A percentile compares a stretch with the other conserved stretches of the same genome.
Evolutionary conservation across 768 basidiomycete species (phyloP).

Genomic region (Mycena latifolia): DNA sequence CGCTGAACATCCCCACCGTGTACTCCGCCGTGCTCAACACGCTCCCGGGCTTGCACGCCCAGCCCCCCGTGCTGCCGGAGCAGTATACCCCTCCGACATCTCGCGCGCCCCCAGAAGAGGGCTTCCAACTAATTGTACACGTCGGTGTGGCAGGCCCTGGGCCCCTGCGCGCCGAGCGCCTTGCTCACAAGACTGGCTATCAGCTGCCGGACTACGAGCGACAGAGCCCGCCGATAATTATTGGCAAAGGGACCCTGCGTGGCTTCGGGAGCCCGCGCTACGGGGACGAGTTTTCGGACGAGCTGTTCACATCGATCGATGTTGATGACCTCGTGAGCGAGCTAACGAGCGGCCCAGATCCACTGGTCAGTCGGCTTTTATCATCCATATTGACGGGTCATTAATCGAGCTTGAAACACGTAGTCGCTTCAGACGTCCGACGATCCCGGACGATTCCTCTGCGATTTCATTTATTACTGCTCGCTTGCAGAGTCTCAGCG

Average conservation of each 20-base stretch:
- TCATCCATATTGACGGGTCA: neutral
- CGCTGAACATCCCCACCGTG: conserved; percentile 33
- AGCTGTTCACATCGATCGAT: conserved; percentile 30
- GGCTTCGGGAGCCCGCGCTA: conserved; percentile 28
- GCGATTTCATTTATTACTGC: conserved; percentile 84
- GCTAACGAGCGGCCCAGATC: conserved; percentile 28
- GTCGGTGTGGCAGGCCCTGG: conserved; percentile 32
- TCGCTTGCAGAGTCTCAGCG: conserved; percentile 78
- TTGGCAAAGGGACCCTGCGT: conserved; percentile 22
- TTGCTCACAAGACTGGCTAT: conserved; percentile 37
- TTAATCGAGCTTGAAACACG: neutral
- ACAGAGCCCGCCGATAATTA: conserved; percentile 25
- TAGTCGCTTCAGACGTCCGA: conserved; percentile 62
- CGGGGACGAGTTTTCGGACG: conserved; percentile 33
- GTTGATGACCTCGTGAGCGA: conserved; percentile 30
- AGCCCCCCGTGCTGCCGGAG: conserved; percentile 25
- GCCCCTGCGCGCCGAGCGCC: conserved; percentile 23
- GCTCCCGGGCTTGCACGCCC: conserved; percentile 28
- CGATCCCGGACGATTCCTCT: conserved; percentile 83
- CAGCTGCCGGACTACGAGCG: conserved; percentile 28
- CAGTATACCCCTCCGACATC: conserved; percentile 23
- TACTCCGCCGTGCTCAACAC: conserved; percentile 30
- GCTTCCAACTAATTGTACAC: conserved; percentile 33
- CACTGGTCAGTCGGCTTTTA: conserved; percentile 10
- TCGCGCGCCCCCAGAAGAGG: conserved; percentile 30